A percentile compares a stretch with the other conserved stretches of the same genome.
Conservation (phyloP, 306 rosid species). For the Adenanthera pavonina region DNA sequence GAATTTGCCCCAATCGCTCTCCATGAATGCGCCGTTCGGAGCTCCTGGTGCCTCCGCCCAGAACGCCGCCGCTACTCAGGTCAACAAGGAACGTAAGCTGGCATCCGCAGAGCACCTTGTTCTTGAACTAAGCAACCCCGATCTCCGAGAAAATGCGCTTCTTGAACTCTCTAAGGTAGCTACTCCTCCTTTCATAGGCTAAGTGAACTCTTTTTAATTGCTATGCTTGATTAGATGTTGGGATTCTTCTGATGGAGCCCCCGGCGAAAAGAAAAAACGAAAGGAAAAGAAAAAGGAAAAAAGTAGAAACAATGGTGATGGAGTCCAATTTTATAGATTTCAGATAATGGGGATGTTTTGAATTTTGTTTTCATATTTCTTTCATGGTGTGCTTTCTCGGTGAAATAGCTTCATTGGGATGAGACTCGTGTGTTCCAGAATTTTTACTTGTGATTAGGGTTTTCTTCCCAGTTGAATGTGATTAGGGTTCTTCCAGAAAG, state of each 20-base stretch:
- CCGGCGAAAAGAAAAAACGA: too few relatives aligned
- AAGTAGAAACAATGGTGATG: neutral
- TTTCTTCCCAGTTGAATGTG: neutral
- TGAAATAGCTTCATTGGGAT: neutral
- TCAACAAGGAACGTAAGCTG: conserved; percentile 62
- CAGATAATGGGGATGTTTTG: neutral
- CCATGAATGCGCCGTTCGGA: conserved; percentile 60
- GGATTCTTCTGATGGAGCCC: neutral
- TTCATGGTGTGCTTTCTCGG: neutral
- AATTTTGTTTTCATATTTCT: neutral
- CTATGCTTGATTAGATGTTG: neutral
- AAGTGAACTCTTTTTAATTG: conserved; percentile 22
- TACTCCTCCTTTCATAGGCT: neutral
- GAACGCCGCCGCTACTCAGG: conserved; percentile 36
- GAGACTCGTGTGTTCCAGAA: neutral
- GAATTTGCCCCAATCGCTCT: conserved; percentile 28
- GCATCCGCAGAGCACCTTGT: conserved; percentile 70
- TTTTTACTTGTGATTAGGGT: conserved; percentile 13
- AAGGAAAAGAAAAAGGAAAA: too few relatives aligned
- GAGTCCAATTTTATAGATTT: neutral
- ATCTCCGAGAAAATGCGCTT: conserved; percentile 58
- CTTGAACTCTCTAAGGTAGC: conserved; percentile 55
- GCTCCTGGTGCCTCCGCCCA: conserved; percentile 49
- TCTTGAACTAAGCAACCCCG: conserved; percentile 55
- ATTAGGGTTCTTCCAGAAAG: conserved; percentile 6